Base-by-base conservation (phyloP, 148 eudicot genomes). In the Rhododendron williamsianum region DNA sequence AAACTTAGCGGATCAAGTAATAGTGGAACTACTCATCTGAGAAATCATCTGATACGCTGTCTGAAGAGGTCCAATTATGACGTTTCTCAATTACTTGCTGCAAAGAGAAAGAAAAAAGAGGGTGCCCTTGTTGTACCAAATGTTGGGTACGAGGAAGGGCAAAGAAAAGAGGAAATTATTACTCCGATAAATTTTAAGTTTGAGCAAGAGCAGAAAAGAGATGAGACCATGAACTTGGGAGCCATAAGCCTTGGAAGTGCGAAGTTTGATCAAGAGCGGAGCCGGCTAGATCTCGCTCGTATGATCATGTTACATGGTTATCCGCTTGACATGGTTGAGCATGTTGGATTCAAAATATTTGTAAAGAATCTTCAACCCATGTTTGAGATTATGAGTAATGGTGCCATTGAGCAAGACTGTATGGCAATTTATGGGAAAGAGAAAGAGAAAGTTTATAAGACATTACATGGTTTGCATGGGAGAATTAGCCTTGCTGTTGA, bases 251-350 rank as follows among this genome's bases (percentile, higher is more conserved):
- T 88, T 60, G 94, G 94, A 82, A 90, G 93, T 88, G 85, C 88
- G 19, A 95, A 88, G 82, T 96, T 95, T 91, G 98, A 96, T 89
- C 99, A 95, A 91, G 96, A 94, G 48, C 90, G 97, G 72, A 95
- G 99, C 84, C 90, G 88, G 82, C 80, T 90, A 88, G 99, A 96
- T 89, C 97, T 96, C 81, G 97, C 99, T 76, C 93, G 93, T 8
- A 96, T 96, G 99, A 94, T 96, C 83, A 95, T 96, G 89, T 85
- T 94, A 85, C 99, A 96, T 91, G 98, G 98, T 82, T 96, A 95
- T 86, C 99, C 99, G 10, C 83, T 95, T 80, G 89, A 94, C 74
- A 96, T 96, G 96, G 97, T 95, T 63, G 98, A 96, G 81, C 94
- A 96, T 93, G 85, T 91, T 77, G 98, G 99, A 38, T 96, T 96